These are phyloP conservation scores for Sporothrix brunneoviolacea DNA, from an alignment of 2,329 filamentous ascomycete genomes.

Conservation along the genomic window DNA sequence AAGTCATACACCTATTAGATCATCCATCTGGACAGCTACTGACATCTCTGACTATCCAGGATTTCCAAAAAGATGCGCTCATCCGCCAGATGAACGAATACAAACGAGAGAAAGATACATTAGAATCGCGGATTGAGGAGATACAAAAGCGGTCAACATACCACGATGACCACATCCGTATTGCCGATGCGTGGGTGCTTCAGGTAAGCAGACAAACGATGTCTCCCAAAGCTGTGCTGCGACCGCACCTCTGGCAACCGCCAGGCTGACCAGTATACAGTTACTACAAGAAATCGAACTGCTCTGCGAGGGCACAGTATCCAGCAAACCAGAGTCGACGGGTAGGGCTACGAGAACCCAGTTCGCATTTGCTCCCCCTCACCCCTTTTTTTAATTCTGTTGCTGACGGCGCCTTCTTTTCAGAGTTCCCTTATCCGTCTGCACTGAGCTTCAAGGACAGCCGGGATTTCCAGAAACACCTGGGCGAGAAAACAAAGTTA, in stretches of 20 bases:
- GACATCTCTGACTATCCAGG: constrained; percentile 46
- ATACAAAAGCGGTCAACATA: constrained; percentile 69
- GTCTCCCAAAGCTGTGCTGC: too few species aligned
- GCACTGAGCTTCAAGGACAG: constrained; percentile 56
- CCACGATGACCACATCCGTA: constrained; percentile 87
- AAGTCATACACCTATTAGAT: too few species aligned
- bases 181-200: constrained; percentile 88
- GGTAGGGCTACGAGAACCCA: constrained; percentile 28
- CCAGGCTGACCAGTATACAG: constrained; percentile 29
- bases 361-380: too few species aligned
- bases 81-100: constrained; percentile 97
- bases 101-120: constrained; percentile 77
- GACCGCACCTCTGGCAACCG: not conserved
- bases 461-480: constrained; percentile 72
- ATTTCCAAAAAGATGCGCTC: constrained; percentile 93
- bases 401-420: not conserved
- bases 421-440: constrained; percentile 51
- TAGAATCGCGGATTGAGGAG: constrained; percentile 76
- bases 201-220: constrained; percentile 54
- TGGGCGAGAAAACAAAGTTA: constrained; percentile 66
- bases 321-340: constrained; percentile 36
- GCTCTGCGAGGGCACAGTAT: constrained; percentile 45
- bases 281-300: constrained; percentile 58
- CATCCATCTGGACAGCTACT: constrained; percentile 14
- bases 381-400: not conserved